phyloP scores from a whole-genome alignment of 257 asterid genomes.

The Thymus mandschuricus region DNA sequence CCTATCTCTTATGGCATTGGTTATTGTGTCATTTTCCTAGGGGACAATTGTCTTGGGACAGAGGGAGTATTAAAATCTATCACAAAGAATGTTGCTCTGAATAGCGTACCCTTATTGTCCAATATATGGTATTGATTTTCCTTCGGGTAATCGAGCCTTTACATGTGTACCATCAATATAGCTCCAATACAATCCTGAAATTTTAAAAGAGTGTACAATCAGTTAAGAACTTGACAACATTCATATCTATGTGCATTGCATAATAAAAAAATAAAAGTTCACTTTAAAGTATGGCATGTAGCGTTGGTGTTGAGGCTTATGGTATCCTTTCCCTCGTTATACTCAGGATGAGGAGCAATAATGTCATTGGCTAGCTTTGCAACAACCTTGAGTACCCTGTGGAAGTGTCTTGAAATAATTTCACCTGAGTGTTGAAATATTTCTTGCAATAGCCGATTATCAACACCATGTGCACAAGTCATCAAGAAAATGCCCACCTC shows the following conservation, averaged over 20 bases:
- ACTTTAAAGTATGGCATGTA: background rate
- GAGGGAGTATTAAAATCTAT: background rate
- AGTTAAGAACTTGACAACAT: background rate
- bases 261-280: background rate
- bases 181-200: conserved; percentile 8
- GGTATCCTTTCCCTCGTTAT: background rate
- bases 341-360: background rate
- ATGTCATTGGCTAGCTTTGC: conserved; percentile 2
- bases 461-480: background rate
- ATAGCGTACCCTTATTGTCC: background rate
- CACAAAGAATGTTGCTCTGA: background rate
- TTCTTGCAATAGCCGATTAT: conserved; percentile 1
- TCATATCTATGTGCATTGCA: background rate
- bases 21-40: too few species aligned
- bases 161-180: conserved; percentile 13
- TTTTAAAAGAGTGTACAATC: background rate
- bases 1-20: too few species aligned
- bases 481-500: conserved; percentile 13
- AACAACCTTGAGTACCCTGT: conserved; percentile 7
- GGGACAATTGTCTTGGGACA: too few species aligned
- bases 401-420: background rate
- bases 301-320: conserved; percentile 12
- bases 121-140: conserved; percentile 4
- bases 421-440: background rate
- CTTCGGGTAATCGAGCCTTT: conserved; percentile 6